Evolutionary conservation across 495 filamentous ascomycete species (phyloP).

Genomic region (Penicillium salamii): DNA sequence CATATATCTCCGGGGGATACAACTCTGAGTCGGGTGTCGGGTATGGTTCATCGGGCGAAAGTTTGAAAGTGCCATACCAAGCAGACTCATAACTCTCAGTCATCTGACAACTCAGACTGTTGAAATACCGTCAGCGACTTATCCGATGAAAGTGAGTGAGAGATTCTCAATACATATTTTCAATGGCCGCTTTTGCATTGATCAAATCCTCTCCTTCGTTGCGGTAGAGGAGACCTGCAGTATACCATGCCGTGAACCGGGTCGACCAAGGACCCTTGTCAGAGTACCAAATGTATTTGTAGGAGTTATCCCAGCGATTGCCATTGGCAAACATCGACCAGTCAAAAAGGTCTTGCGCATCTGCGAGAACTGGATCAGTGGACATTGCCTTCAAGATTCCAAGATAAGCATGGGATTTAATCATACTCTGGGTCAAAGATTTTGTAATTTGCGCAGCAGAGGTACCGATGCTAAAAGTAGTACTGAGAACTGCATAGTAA

Average conservation of each 20-base stretch:
- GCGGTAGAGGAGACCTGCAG: conserved; percentile 23
- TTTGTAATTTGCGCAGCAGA: too few relatives aligned
- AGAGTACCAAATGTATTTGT: conserved; percentile 27
- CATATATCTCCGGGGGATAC: conserved; percentile 28
- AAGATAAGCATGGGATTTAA: not conserved
- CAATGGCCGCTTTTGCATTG: conserved; percentile 28
- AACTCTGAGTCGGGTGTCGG: conserved; percentile 25
- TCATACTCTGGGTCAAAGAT: too few relatives aligned
- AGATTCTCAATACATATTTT: conserved; percentile 18
- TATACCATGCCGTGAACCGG: conserved; percentile 32
- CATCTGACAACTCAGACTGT: conserved; percentile 20
- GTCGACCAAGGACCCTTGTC: conserved; percentile 30
- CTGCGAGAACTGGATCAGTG: conserved; percentile 1
- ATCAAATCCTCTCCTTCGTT: conserved; percentile 24
- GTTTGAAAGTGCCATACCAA: conserved; percentile 31
- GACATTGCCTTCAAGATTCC: too few relatives aligned
- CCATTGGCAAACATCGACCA: conserved; percentile 29
- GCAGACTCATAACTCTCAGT: conserved; percentile 20
- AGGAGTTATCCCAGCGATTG: conserved; percentile 26
- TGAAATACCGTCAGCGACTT: not conserved
- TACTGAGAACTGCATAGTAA: too few relatives aligned
- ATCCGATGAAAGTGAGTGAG: not conserved
- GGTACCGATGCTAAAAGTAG: too few relatives aligned
- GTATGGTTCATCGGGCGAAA: conserved; percentile 27
- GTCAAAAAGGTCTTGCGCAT: conserved; percentile 27